Evolutionary conservation across 371 early-diverging fungal species (phyloP).

Genomic region (Rhizopus sp.): DNA sequence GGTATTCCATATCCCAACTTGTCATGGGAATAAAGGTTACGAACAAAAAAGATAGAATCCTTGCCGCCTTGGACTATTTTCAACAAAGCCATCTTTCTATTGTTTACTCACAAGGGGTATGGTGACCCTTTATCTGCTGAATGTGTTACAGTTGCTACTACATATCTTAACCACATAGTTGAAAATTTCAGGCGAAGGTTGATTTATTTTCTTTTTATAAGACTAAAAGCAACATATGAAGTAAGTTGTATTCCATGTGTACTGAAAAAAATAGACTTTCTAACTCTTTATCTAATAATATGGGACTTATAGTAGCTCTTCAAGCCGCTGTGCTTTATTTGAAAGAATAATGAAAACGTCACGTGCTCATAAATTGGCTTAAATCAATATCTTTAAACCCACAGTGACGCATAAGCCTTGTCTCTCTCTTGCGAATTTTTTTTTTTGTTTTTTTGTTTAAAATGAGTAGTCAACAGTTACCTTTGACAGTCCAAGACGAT

Average conservation of each 20-base stretch:
- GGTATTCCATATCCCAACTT: not conserved
- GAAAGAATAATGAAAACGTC: too few species aligned
- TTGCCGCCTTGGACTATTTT: too few species aligned
- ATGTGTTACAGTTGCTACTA: not conserved
- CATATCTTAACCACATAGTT: too few species aligned
- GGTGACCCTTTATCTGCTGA: not conserved
- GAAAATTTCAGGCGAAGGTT: not conserved
- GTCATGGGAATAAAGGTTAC: not conserved
- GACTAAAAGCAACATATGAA: not conserved
- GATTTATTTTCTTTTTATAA: too few species aligned
- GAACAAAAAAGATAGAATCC: not conserved
- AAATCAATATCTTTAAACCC: not conserved
- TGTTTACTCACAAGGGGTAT: not conserved
- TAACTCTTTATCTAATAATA: too few species aligned
- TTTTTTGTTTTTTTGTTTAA: slow-evolving; percentile 7
- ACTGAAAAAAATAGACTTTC: too few species aligned
- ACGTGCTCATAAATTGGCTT: too few species aligned
- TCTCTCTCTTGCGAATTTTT: not conserved
- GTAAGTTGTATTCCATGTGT: not conserved
- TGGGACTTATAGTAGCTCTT: not conserved
- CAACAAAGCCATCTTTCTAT: not conserved
- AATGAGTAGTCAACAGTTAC: slow-evolving; percentile 16
- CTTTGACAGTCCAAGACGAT: slow-evolving; percentile 29
- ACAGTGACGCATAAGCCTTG: not conserved
- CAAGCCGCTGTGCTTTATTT: too few species aligned